Evolutionary conservation across 495 filamentous ascomycete species (phyloP), one percentile per base, ranked within the genome.

Genomic region (Aspergillus hancockii): DNA sequence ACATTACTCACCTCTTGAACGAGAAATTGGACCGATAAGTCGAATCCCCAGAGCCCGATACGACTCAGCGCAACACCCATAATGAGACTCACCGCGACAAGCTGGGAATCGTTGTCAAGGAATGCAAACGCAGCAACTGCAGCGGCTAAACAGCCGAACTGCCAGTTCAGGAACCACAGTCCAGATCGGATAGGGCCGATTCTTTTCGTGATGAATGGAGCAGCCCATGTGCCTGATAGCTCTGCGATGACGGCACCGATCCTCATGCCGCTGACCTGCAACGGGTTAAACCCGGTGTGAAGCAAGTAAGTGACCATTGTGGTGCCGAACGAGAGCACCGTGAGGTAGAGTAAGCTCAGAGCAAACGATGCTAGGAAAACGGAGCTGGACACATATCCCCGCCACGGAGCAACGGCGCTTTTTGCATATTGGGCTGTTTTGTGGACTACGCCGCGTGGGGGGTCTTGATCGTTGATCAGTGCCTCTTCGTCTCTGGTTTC

Each of bases 41-140:
- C 88, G 58, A 85, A 90, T 0, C 86, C 84, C 81, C 88, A 85
- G 0, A 91, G 73, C 0, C 88, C 88, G 7, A 89, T 36, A 0
- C 88, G 76, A 54, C 86, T 89, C 12, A 87, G 30, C 0, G 80
- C 77, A 0, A 84, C 80, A 0, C 81, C 84, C 4, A 63, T 68
- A 3, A 82, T 78, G 14, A 89, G 68, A 10, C 74, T 75, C 0
- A 61, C 66, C 0, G 79, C 80, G 2, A 82, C 74, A 0, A 78
- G 22, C 21, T 66, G 63, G 8, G 65, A 64, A 8, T 59, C 60
- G 6, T 55, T 32, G 14, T 72, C 54, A 47, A 63, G 61, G 46
- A 71, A 82, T 50, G 83, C 78, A 38, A 79, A 73, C 0, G 63
- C 63, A 9, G 75, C 62, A 0, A 77, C 78, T 0, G 69, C 74